Evolutionary conservation across 1,284 basidiomycete genomes (phyloP).

Genomic region (Cutaneotrichosporon cutaneum): DNA sequence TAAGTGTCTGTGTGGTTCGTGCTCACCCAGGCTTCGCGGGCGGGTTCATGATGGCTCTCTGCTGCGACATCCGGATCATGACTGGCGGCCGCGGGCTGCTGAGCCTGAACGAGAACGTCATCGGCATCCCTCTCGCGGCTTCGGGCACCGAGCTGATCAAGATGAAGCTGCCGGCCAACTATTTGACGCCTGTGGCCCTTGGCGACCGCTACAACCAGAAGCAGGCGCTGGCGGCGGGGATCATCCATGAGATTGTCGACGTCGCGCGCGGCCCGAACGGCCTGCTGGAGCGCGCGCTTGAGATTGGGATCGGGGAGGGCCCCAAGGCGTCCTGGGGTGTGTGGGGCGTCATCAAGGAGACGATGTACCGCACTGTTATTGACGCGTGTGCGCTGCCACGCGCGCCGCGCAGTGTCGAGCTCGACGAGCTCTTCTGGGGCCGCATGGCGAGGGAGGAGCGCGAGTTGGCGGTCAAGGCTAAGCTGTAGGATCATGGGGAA

Average conservation of each 20-base stretch:
- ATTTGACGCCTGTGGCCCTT: conserved; percentile 71
- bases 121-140: conserved; percentile 74
- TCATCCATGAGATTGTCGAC: conserved; percentile 70
- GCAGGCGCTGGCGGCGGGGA: conserved; percentile 66
- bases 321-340: conserved; percentile 23
- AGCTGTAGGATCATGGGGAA: neutral
- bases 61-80: conserved; percentile 88
- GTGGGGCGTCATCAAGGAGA: conserved; percentile 9
- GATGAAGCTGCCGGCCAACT: conserved; percentile 56
- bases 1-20: conserved; percentile 16
- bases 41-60: conserved; percentile 73
- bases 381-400: neutral
- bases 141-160: conserved; percentile 66
- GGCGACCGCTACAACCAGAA: conserved; percentile 75
- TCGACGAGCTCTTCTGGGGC: conserved; percentile 4
- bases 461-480: neutral
- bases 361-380: neutral
- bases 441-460: neutral
- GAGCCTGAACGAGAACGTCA: conserved; percentile 88
- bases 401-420: neutral
- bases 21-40: conserved; percentile 67
- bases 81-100: conserved; percentile 76
- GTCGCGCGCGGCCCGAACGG: conserved; percentile 35
- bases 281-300: conserved; percentile 57
- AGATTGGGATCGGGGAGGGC: conserved; percentile 40